phyloP scores from a whole-genome alignment of 345 rosid species.

The Euphorbia tirucalli region DNA sequence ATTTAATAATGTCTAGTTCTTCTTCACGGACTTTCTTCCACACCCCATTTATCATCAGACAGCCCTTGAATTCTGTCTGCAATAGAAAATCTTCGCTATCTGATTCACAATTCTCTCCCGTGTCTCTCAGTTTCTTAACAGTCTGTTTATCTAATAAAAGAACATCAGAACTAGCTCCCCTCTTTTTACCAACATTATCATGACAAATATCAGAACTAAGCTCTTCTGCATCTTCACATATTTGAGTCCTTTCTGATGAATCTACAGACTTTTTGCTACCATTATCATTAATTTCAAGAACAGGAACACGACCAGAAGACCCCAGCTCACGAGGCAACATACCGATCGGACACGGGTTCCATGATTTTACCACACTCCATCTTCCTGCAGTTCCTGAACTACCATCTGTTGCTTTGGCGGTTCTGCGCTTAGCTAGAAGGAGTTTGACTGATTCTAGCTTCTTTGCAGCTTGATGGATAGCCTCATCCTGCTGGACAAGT shows the following conservation, averaged over 20 bases:
- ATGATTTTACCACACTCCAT: slow-evolving; percentile 62
- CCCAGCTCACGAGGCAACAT: slow-evolving; percentile 63
- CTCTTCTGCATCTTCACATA: slow-evolving; percentile 34
- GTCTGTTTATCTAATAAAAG: neutral
- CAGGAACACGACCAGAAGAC: slow-evolving; percentile 62
- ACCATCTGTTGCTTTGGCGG: slow-evolving; percentile 23
- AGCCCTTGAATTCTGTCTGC: neutral
- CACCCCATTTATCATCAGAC: neutral
- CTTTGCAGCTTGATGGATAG: slow-evolving; percentile 47
- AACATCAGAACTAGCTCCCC: neutral
- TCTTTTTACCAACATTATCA: neutral
- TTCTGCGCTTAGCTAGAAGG: slow-evolving; percentile 29
- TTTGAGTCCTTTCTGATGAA: slow-evolving; percentile 25
- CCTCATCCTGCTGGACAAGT: slow-evolving; percentile 46
- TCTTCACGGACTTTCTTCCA: neutral
- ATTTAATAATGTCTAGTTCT: neutral
- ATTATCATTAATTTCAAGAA: slow-evolving; percentile 34
- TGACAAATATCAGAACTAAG: slow-evolving; percentile 18
- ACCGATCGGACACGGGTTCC: slow-evolving; percentile 89
- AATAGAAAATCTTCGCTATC: neutral
- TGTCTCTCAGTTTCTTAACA: neutral
- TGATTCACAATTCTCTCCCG: neutral
- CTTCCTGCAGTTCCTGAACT: slow-evolving; percentile 27
- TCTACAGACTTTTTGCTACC: slow-evolving; percentile 9
- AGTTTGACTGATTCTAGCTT: slow-evolving; percentile 53